Base-by-base conservation (phyloP, 2,329 filamentous ascomycete genomes). In the Lachnellula hyalina region DNA sequence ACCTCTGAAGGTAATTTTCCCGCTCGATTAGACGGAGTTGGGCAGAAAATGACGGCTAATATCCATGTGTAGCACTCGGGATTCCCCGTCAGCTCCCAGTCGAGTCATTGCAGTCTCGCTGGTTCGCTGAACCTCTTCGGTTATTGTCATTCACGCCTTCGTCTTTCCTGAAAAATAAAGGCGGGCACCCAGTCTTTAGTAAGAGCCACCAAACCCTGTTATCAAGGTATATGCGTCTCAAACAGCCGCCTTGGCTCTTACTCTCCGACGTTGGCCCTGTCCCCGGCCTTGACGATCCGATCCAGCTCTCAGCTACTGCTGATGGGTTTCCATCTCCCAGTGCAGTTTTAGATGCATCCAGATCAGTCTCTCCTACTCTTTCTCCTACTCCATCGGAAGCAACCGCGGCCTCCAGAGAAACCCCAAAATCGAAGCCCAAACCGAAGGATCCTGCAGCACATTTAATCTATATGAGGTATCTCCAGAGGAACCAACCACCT, bases 401-500 rank as follows among this genome's bases (percentile, higher is more conserved):
- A 6, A 74, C 81, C 15, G 72, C 68, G 42, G 57, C 69, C 14
- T 73, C 68, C 19, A 71, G 55, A 55, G 52, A 64, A 8, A 53
- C 65, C 53, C 63, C 64, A 56, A 70, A 74, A 57, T 58, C 73
- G 60, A 76, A 78, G 35, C 23, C 51, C 62, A 78, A 79, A 61
- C 69, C 75, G 60, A 72, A 79, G 63, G 78, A 86, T 56, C 76
- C 78, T 1, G 80, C 80, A 3, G 80, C 83, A 2, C 83, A 96
- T 68, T 76, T 96, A 28, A 84, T 84, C 4, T 99, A 99, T 67
- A 76, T 99, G 56, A 82, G 87, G 60, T 87, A 94, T 72, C 75
- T 99, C 1, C 91, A 97, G 70, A 80, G 84, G 47, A 88, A 89
- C 55, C 93, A 97, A 67, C 85, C 86, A 8, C 77, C 85, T 2